Evolutionary conservation across 83 land plant genomes (phyloP).

Genomic region (Isoetes engelmannii): DNA sequence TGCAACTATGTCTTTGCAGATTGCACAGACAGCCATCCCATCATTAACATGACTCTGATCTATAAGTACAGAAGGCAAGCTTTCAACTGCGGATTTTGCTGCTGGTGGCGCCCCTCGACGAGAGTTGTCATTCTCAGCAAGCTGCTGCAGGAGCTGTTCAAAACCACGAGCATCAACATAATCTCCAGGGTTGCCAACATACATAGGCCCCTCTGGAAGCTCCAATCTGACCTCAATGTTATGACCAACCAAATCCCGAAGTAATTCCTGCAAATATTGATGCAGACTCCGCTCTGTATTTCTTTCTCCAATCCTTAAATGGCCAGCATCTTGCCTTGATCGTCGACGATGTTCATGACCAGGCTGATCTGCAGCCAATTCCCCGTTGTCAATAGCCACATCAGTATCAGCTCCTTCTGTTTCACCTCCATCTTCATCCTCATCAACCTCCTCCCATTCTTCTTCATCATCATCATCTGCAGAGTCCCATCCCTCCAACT

Average conservation of each 20-base stretch:
- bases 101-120: conserved; percentile 54
- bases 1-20: conserved; percentile 54
- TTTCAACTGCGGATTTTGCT: conserved; percentile 42
- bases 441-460: conserved; percentile 17
- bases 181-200: conserved; percentile 41
- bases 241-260: conserved; percentile 27
- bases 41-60: conserved; percentile 31
- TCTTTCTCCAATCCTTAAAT: not conserved
- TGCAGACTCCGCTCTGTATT: not conserved
- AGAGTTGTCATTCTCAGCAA: conserved; percentile 42
- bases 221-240: conserved; percentile 26
- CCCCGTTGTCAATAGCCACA: conserved; percentile 11
- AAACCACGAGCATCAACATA: conserved; percentile 47
- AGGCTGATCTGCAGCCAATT: not conserved
- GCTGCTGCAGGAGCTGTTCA: conserved; percentile 51
- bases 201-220: conserved; percentile 16
- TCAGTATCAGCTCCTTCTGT: conserved; percentile 31
- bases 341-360: conserved; percentile 6
- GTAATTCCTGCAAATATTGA: conserved; percentile 14
- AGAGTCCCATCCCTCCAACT: conserved; percentile 25
- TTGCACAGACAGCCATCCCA: conserved; percentile 46
- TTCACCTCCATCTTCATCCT: conserved; percentile 12
- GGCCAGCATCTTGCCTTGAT: conserved; percentile 4
- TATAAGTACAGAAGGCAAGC: conserved; percentile 33
- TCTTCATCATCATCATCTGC: conserved; percentile 1